A percentile compares a stretch with the other conserved stretches of the same genome.
Conservation (phyloP, 2,329 filamentous ascomycete genomes). For the Chrysoporthe deuterocubensis region DNA sequence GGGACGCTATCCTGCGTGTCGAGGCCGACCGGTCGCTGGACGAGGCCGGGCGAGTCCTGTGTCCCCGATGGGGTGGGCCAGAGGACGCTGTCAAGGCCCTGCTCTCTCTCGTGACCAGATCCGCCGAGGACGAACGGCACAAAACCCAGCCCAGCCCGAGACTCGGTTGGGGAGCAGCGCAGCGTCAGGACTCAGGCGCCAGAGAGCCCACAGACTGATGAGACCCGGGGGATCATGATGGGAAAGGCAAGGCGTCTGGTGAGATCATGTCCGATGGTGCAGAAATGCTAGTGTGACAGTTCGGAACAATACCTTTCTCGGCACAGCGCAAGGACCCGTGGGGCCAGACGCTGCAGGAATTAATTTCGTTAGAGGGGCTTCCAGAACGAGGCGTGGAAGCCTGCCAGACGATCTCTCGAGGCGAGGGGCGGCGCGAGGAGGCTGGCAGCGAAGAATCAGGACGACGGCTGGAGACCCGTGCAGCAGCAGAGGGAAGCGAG, state of each 20-base stretch:
- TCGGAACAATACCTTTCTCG: constrained; percentile 27
- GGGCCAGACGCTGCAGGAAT: constrained; percentile 21
- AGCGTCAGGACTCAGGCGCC: background rate
- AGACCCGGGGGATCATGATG: background rate
- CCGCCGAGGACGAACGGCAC: background rate
- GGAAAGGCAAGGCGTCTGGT: constrained; percentile 13
- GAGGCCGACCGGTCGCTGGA: background rate
- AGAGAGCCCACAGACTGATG: background rate
- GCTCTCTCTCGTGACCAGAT: background rate
- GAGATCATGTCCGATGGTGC: constrained; percentile 12
- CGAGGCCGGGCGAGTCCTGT: background rate
- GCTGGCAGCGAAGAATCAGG: constrained; percentile 14
- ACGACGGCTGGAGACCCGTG: constrained; percentile 14
- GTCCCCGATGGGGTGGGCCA: background rate
- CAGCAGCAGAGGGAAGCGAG: constrained; percentile 6
- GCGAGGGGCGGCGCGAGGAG: constrained; percentile 7
- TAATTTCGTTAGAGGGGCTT: constrained; percentile 21
- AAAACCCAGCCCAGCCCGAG: background rate
- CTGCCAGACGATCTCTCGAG: constrained; percentile 14
- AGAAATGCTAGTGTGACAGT: constrained; percentile 18
- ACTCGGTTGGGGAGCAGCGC: background rate
- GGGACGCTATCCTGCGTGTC: background rate
- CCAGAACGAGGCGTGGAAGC: constrained; percentile 27
- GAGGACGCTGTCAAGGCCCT: background rate
- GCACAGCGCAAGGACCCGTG: constrained; percentile 25